Base-by-base conservation (phyloP, 2,329 filamentous ascomycete species). In the Ophiognomonia clavigignenti-juglandacearum region DNA sequence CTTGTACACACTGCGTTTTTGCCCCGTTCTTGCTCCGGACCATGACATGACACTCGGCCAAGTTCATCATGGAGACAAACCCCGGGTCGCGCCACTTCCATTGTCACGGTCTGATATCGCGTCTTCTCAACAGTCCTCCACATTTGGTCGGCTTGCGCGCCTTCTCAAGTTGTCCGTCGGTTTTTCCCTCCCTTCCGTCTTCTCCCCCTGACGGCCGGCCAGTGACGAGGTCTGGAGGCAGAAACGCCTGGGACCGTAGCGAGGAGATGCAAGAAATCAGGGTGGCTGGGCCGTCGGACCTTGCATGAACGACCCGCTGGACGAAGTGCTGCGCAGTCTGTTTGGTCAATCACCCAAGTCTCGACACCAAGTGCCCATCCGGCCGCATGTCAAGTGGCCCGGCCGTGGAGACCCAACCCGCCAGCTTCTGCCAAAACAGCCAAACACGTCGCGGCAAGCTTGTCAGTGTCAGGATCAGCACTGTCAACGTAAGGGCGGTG, bases 401-500 rank as follows among this genome's bases (percentile, higher is more conserved):
- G 39, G 32, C 42, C 51, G 48, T 53, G 51, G 51, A 47, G 44
- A 51, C 51, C 51, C 51, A 51, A 51, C 16, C 51, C 43, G 38
- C 39, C 31, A 39, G 18, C 7, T 20, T 11, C 18, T 13, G 34
- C 34, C 34, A 20, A 36, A 36, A 4, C 18, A 4, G 34, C 34
- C 34, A 20, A 36, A 36, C 9, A 36, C 9, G 34, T 36, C 34
- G 16, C 18, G 34, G 10, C 34, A 36, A 46, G 23, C 35, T 22
- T 27, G 31, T 31, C 45, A 48, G 37, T 37, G 45, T 51, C 41
- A 46, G 46, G 6, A 26, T 26, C 24, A 10, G 6, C 6, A 26
- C n/a, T n/a, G n/a, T n/a, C 49, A 40, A 43, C 34, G 51, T 47
- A 53, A 53, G 51, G 51, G 51, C 51, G 51, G 51, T 53, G 51